Base-by-base conservation (phyloP, 2,329 filamentous ascomycete species). In the Zarea fungicola region DNA sequence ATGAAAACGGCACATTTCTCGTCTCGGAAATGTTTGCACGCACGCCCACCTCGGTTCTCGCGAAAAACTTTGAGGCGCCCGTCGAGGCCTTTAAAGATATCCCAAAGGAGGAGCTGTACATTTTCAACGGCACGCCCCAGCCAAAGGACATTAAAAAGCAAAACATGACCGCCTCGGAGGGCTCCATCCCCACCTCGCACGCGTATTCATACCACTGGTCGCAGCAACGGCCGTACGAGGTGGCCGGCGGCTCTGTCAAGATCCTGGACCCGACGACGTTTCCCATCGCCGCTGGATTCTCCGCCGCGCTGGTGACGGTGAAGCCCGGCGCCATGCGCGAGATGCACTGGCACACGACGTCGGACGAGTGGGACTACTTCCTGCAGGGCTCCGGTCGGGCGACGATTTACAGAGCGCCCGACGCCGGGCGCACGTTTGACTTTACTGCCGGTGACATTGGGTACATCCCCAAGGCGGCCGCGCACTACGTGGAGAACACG, bases 261-360 rank as follows among this genome's bases (percentile, higher is more conserved):
- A 75, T 83, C 48, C 60, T 83, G 6, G 80, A 84, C 56, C 71
- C 77, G 0, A 59, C 63, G 0, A 78, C 72, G 2, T 84, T 84
- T 63, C 80, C 80, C 5, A 65, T 80, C 23, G 76, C 80, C 0
- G 61, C 59, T 10, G 71, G 69, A 48, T 80, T 83, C 60, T 76
- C 78, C 4, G 73, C 74, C 0, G 78, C 77, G 0, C 66, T 83
- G 2, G 75, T 83, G 9, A 78, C 74, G 2, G 66, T 83, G 26
- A 67, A 80, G 55, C 79, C 80, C 0, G 80, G 80, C n/a, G 80
- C 79, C 1, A 78, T 84, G 76, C 74, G 81, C 19, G 80, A 84
- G 58, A 65, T 84, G 36, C 80, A 84, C 65, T 84, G 80, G 80
- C 80, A 84, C 64, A 75, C 76, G 1, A 72, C 69, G 1, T 74